A percentile compares a stretch with the other conserved stretches of the same genome.
These are phyloP conservation scores for Trichoderma harzianum DNA, from an alignment of 2,329 filamentous ascomycete genomes.

Conservation along the genomic window DNA sequence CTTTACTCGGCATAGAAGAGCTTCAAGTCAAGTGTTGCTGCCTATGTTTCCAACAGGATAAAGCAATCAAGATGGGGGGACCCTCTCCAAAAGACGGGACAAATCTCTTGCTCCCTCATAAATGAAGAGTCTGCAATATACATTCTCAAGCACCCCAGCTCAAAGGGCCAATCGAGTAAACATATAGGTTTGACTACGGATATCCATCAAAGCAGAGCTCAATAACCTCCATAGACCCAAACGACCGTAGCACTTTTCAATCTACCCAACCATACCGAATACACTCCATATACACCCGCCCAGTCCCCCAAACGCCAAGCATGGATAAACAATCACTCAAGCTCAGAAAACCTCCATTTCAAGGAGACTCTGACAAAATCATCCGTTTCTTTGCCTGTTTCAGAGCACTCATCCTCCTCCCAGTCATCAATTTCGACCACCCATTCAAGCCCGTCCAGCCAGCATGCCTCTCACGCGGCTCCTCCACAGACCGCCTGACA, in stretches of 20 bases:
- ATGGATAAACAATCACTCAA: neutral
- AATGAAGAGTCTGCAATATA: neutral
- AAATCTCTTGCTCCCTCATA: neutral
- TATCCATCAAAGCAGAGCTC: neutral
- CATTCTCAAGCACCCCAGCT: neutral
- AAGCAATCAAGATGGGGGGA: neutral
- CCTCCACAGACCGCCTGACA: neutral
- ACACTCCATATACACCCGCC: neutral
- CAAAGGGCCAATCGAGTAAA: neutral
- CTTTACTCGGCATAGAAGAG: neutral
- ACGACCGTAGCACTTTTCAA: neutral
- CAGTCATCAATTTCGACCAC: neutral
- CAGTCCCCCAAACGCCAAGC: neutral
- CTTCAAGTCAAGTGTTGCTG: neutral
- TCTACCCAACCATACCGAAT: neutral
- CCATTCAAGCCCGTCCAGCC: neutral
- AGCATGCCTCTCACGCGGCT: neutral
- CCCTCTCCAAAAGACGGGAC: neutral
- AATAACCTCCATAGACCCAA: neutral
- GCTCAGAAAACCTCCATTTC: neutral
- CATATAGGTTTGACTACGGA: neutral
- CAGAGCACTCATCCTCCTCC: neutral
- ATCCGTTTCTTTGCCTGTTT: conserved; percentile 1
- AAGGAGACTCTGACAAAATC: neutral
- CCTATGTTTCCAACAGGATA: neutral